These are phyloP conservation scores for Dunaliella primolecta DNA, from an alignment of 139 green algal genomes.

Conservation along the genomic window DNA sequence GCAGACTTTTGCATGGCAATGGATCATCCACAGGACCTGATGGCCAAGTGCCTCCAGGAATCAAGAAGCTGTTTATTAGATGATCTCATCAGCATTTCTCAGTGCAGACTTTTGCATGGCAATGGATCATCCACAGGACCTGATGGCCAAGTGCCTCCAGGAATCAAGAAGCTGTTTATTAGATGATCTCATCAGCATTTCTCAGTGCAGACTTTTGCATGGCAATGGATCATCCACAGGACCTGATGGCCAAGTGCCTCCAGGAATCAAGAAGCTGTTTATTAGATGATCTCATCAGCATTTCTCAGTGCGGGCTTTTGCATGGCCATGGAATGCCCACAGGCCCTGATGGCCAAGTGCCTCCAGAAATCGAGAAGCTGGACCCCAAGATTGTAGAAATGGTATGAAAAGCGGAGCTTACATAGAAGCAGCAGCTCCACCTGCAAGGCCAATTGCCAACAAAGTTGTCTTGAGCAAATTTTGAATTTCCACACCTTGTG, in stretches of 20 bases:
- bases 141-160: constrained; percentile 19
- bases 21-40: not conserved
- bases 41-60: constrained; percentile 20
- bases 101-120: not conserved
- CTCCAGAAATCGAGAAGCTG: constrained; percentile 32
- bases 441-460: too few species aligned
- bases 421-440: too few species aligned
- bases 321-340: not conserved
- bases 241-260: constrained; percentile 18
- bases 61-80: too few species aligned
- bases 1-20: not conserved
- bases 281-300: too few species aligned
- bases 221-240: not conserved
- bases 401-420: constrained; percentile 30
- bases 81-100: too few species aligned
- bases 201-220: too few species aligned
- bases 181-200: too few species aligned
- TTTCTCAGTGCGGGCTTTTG: too few species aligned
- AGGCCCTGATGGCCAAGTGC: constrained; percentile 23
- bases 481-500: too few species aligned
- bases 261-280: constrained; percentile 32
- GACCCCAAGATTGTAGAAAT: constrained; percentile 44
- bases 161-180: constrained; percentile 34
- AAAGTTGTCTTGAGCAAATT: too few species aligned
- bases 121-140: not conserved